Base-by-base conservation (phyloP, 805 yeast genomes). In the Candida boidinii region DNA sequence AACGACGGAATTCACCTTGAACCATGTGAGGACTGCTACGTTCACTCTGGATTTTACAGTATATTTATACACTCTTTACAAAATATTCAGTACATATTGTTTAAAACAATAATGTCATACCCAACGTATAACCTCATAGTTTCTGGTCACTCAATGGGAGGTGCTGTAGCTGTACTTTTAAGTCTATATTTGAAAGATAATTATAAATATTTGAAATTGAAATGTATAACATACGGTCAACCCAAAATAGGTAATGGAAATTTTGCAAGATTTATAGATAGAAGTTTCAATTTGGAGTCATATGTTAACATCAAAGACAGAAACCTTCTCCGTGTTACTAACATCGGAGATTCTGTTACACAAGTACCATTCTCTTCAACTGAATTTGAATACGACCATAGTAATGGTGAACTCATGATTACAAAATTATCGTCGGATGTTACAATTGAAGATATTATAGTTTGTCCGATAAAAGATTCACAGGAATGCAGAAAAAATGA, bases 201-300 rank as follows among this genome's bases (percentile, higher is more conserved):
- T 52, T 32, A 65, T 66, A 2, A 55, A 44, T 34, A 49, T 54
- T 13, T 48, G 50, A 16, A 30, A 55, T 25, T 25, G 11, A 4
- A 35, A 27, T 36, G 40, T 25, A 54, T 63, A 4, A 64, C 70
- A 1, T 53, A 64, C 61, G 72, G 70, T 2, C 70, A 58, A 43
- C 72, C 72, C 0, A 48, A 62, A 16, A 36, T 62, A 6, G 72
- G 71, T 2, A 65, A 66, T 40, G 36, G 44, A 13, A 45, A 44
- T n/a, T 63, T 66, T 34, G 53, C 55, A 1, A 30, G 40, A 4
- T 65, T 66, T 64, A 54, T 53, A 3, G 66, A 62, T 34, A 26
- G 26, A 2, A 5, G 18, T 2, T 32, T 41, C 4, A 17, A 29
- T 14, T 4, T 23, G 32, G 27, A 3, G 6, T 6, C 4, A 15